Evolutionary conservation across 768 basidiomycete genomes (phyloP), one percentile per base, ranked within the genome.

Genomic region (Clavulina sp.): DNA sequence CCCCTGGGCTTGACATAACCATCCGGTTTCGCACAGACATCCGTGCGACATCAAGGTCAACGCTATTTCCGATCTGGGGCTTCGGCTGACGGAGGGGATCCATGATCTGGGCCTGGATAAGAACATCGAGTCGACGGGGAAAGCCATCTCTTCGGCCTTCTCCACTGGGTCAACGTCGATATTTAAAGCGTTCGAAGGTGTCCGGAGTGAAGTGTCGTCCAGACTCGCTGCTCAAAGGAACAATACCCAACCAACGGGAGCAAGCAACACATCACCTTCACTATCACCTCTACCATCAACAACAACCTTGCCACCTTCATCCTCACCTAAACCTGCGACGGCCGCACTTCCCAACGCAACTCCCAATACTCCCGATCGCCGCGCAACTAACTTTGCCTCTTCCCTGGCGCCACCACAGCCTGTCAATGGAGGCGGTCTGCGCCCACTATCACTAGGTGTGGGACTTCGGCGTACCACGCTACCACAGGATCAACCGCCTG

Each of bases 71-170:
- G 95, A 99, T 59, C 80, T 99, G 32, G 84, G 92, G 5, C 71
- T 97, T 3, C 81, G 92, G 6, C 74, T 99, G 24, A 78, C 83
- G 52, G 92, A 97, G 66, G 91, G 92, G 2, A 76, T 97, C 18
- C 89, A 95, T 61, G 93, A 96, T 28, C 73, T 99, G 49, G 87
- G 84, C 62, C 65, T 96, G 3, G 86, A 95, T 30, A 84, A 95
- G 64, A 87, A 91, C 59, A 75, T 95, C n/a, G 89, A 81, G 3
- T 89, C 93, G 1, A 83, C 91, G 0, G 76, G 87, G 5, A 91
- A 96, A 63, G 95, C 84, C 2, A 78, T 95, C 40, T 75, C 80
- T 5, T 73, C 80, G 30, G 89, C 87, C 0, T 58, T 91, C 44
- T 74, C 72, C 0, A 74, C 70, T 4, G 81, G 88, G 24, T 84